Percentiles rank a stretch among this genome's conserved stretches.
These are phyloP conservation scores for Avena sativa DNA, from an alignment of 176 grass and related monocot species.

Conservation along the genomic window DNA sequence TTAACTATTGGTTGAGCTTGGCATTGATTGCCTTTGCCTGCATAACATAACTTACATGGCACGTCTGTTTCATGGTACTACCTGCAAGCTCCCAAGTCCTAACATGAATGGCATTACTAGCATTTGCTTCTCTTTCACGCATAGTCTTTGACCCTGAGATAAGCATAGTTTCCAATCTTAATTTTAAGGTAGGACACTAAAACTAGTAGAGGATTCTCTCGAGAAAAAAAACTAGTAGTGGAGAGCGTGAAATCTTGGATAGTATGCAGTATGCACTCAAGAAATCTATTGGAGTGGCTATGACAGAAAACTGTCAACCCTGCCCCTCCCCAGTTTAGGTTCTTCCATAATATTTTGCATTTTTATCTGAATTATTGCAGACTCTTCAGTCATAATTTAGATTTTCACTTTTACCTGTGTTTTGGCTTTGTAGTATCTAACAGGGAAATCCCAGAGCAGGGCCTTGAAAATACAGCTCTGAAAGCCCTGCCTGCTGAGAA, in stretches of 20 bases:
- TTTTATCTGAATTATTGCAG: conserved; percentile 1
- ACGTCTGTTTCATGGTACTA: conserved; percentile 4
- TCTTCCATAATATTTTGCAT: neutral
- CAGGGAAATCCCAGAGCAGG: conserved; percentile 67
- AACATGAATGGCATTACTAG: neutral
- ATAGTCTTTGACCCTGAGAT: neutral
- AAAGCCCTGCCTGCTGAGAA: conserved; percentile 69
- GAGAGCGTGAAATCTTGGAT: conserved; percentile 19
- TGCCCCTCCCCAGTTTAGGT: neutral
- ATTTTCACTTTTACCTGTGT: conserved; percentile 30
- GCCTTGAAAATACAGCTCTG: conserved; percentile 53
- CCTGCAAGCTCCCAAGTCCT: neutral
- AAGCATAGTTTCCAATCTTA: conserved; percentile 13
- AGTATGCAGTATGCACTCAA: conserved; percentile 15
- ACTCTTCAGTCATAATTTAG: neutral
- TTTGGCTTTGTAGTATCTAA: conserved; percentile 62
- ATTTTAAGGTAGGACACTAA: conserved; percentile 5
- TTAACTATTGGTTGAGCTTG: neutral
- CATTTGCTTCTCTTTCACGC: neutral
- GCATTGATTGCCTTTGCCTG: conserved; percentile 23
- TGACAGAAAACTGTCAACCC: neutral
- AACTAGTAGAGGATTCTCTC: neutral
- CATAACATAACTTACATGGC: conserved; percentile 17
- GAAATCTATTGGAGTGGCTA: neutral
- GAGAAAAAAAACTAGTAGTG: no score